Percentiles rank a stretch among this genome's conserved stretches.
Evolutionary conservation across 805 yeast genomes (phyloP).

Genomic region (Clavispora carvajalis): DNA sequence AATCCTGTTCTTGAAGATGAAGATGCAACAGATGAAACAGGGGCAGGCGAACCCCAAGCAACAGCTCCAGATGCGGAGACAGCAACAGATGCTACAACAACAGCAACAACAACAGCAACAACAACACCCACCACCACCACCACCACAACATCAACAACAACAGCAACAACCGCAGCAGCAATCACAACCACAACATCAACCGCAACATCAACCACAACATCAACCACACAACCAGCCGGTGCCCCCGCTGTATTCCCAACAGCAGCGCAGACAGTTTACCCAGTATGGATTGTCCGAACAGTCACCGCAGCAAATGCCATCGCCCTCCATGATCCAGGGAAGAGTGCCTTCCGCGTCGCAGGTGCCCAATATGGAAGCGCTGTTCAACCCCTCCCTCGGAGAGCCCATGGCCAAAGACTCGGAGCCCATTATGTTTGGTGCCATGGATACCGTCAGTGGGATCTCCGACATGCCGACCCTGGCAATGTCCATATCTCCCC

Average conservation of each 20-base stretch:
- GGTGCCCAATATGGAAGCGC: background rate
- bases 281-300: slow-evolving; percentile 1
- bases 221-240: too few species aligned
- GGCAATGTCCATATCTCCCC: slow-evolving; percentile 27
- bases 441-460: background rate
- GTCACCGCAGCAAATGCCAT: slow-evolving; percentile 2
- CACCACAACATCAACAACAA: slow-evolving; percentile 1
- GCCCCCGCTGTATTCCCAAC: slow-evolving; percentile 3
- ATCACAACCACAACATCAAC: background rate
- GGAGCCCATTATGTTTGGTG: slow-evolving; percentile 3
- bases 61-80: slow-evolving; percentile 7
- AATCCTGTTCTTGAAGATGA: slow-evolving; percentile 32
- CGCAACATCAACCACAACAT: slow-evolving; percentile 3
- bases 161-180: slow-evolving; percentile 1
- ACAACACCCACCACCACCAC: slow-evolving; percentile 9
- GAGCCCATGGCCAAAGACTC: slow-evolving; percentile 14
- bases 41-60: slow-evolving; percentile 14
- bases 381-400: slow-evolving; percentile 9
- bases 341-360: background rate
- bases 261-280: background rate
- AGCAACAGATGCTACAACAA: slow-evolving; percentile 8
- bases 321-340: slow-evolving; percentile 1
- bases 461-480: background rate
- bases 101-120: slow-evolving; percentile 8
- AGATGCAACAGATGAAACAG: slow-evolving; percentile 33